Percentiles rank a stretch among this genome's conserved stretches.
Evolutionary conservation across 2,329 filamentous ascomycete genomes (phyloP).

Genomic region (Colletotrichum filicis): DNA sequence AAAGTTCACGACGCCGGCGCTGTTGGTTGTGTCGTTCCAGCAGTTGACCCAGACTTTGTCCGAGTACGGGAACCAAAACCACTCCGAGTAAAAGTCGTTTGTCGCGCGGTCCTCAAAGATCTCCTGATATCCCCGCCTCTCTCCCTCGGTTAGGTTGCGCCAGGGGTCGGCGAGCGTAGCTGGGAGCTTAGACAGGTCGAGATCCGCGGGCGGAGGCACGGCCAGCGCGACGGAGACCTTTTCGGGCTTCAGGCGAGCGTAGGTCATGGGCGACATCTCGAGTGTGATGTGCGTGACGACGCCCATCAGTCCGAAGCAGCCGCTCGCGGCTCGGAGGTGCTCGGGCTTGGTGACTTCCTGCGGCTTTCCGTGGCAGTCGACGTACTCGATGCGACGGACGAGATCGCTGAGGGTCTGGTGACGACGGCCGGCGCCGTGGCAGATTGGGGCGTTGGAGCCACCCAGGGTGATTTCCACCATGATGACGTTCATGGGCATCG

Average conservation of each 20-base stretch:
- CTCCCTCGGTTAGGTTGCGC: neutral
- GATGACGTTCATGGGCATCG: conserved; percentile 57
- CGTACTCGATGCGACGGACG: conserved; percentile 58
- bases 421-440: conserved; percentile 56
- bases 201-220: neutral
- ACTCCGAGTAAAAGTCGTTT: conserved; percentile 57
- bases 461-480: conserved; percentile 60
- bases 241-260: conserved; percentile 55
- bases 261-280: conserved; percentile 57
- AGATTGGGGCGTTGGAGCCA: conserved; percentile 56
- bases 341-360: conserved; percentile 50
- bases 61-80: conserved; percentile 62
- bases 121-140: conserved; percentile 44
- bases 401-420: conserved; percentile 55
- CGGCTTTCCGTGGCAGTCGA: conserved; percentile 55
- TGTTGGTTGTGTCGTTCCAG: neutral
- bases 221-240: conserved; percentile 43
- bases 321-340: conserved; percentile 54
- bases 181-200: neutral
- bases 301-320: conserved; percentile 58
- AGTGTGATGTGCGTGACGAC: conserved; percentile 61
- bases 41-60: conserved; percentile 40
- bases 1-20: neutral
- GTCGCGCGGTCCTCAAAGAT: conserved; percentile 51
- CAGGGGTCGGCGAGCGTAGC: neutral